Base-by-base conservation (phyloP, 208 protist species). In the Leishmania mexicana region DNA sequence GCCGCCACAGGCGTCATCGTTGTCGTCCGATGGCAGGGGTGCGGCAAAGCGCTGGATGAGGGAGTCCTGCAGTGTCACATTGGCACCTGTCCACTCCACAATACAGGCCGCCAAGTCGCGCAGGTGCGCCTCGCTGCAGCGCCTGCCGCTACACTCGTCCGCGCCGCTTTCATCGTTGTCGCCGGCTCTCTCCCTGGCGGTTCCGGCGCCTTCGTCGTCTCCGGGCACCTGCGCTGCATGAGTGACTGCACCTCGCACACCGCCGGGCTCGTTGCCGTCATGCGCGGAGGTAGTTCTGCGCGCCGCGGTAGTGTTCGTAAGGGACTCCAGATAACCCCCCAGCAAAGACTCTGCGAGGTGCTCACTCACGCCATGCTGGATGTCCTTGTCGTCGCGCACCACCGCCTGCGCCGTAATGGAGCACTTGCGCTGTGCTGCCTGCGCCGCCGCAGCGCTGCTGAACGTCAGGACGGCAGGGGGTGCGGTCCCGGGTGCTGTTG, bases 351-450 rank as follows among this genome's bases (percentile, higher is more conserved):
- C 60, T 21, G 15, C 11, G 35, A 89, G 65, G 10, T 67, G 65
- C 62, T 82, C 82, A 31, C 76, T 80, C 13, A 87, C 83, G 42
- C 81, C 77, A 72, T 93, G 88, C 51, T 88, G 79, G 57, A 92
- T 74, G 78, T 90, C 74, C 57, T 78, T 84, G 54, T 92, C 90
- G 31, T 89, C 84, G 70, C 86, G 89, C 38, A 87, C 75, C 64
- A 90, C 72, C 24, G 86, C 85, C 35, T 81, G 73, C 2, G 85
- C 89, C 15, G 83, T 81, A 74, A 94, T 88, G 45, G 53, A 85
- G 53, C 87, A 88, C 77, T 91, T 94, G 24, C 87, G 85, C 78
- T 89, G 81, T 45, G 88, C 81, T 51, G 78, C 60, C 54, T 89
- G 75, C 42, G 68, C 79, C 4, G 75, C 83, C 24, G 84, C 75